These are phyloP conservation scores for Aspergillus pseudonomiae DNA, from an alignment of 2,329 filamentous ascomycete species.

Conservation along the genomic window DNA sequence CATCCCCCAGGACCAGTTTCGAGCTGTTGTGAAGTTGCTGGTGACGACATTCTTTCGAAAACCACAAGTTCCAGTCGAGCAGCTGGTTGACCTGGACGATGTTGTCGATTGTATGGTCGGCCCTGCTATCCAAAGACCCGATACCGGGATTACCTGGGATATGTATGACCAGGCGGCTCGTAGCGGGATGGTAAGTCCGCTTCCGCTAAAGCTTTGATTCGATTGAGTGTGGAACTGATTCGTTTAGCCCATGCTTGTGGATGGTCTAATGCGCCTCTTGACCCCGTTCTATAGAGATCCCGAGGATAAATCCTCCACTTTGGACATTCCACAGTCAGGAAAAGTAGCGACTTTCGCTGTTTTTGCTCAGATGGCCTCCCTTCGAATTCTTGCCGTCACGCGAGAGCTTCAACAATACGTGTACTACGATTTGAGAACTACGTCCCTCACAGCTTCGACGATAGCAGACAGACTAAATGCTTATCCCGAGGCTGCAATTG, in stretches of 20 bases:
- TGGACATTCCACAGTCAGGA: not conserved
- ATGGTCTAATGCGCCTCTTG: not conserved
- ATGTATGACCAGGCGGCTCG: not conserved
- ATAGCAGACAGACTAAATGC: not conserved
- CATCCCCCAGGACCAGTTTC: not conserved
- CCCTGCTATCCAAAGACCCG: not conserved
- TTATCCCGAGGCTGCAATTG: not conserved
- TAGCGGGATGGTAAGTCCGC: not conserved
- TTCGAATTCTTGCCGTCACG: rapidly evolving
- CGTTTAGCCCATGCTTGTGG: not conserved
- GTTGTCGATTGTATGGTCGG: not conserved
- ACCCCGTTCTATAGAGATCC: not conserved
- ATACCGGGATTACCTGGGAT: not conserved
- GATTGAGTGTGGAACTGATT: not conserved
- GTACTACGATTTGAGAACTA: not conserved
- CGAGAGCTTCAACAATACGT: too few species aligned
- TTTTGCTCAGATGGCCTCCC: not conserved
- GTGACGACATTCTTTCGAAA: not conserved
- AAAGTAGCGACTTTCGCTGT: not conserved
- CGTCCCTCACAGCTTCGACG: not conserved
- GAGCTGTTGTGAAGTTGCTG: not conserved
- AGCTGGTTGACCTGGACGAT: not conserved
- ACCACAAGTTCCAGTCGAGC: not conserved
- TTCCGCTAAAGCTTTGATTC: not conserved
- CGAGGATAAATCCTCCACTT: not conserved